A percentile compares a stretch with the other conserved stretches of the same genome.
Conservation (phyloP, 2,329 filamentous ascomycete genomes). For the Sordariomycetes sp. region DNA sequence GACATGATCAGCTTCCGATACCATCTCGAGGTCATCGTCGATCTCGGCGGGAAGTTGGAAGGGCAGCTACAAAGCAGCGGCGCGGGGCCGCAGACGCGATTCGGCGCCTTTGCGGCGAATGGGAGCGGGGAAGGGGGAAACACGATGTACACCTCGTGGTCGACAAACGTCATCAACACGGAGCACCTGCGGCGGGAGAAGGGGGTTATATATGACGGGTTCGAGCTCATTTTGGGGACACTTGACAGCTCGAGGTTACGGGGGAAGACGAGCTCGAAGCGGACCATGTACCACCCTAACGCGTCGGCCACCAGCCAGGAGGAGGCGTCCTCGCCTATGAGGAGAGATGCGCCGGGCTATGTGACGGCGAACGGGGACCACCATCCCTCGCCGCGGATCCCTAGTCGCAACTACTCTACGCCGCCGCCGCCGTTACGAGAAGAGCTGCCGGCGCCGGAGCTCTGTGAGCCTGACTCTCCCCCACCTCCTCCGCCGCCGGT, state of each 20-base stretch:
- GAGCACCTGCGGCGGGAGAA: conserved; percentile 78
- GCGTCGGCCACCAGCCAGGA: conserved; percentile 17
- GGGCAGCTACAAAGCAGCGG: conserved; percentile 56
- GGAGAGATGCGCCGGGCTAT: conserved; percentile 1
- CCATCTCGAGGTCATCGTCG: conserved; percentile 82
- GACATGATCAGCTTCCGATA: conserved; percentile 95
- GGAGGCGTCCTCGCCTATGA: conserved; percentile 9
- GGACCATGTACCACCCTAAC: conserved; percentile 5
- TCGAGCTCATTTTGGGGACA: conserved; percentile 81
- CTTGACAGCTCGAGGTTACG: conserved; percentile 47
- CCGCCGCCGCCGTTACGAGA: neutral
- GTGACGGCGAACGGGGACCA: neutral
- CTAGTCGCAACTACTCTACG: neutral
- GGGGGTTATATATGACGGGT: conserved; percentile 74
- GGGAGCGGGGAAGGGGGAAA: conserved; percentile 19
- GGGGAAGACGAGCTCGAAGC: neutral
- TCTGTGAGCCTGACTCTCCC: conserved; percentile 5
- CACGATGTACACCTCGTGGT: conserved; percentile 37
- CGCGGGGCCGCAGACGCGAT: conserved; percentile 23
- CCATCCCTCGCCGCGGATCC: neutral
- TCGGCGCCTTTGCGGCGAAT: conserved; percentile 17
- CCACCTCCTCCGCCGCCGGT: conserved; percentile 5
- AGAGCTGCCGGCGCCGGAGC: neutral
- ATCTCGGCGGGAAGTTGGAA: conserved; percentile 75
- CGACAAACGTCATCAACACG: conserved; percentile 67